Conservation (phyloP, 116 monocot species). For the Zostera marina region DNA sequence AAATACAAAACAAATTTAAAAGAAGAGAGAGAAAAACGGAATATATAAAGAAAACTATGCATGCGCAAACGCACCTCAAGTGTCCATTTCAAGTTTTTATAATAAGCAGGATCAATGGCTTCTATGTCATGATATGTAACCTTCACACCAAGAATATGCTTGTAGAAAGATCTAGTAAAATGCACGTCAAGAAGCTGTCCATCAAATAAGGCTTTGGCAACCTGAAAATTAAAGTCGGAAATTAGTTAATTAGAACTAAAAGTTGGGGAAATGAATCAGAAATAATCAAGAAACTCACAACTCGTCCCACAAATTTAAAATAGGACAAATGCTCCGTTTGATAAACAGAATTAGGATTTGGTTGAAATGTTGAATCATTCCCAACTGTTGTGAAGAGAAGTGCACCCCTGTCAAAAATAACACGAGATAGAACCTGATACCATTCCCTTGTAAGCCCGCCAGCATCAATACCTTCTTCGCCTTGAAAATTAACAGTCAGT, state of each 20-base stretch:
- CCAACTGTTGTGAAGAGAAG: slow-evolving; percentile 97
- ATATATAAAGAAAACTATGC: not conserved
- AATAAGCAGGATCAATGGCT: slow-evolving; percentile 80
- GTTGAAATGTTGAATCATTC: slow-evolving; percentile 94
- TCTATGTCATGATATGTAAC: slow-evolving; percentile 99
- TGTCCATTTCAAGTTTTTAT: slow-evolving; percentile 91
- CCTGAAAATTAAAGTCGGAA: slow-evolving; percentile 20
- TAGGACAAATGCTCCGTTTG: slow-evolving; percentile 98
- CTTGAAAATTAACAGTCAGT: slow-evolving; percentile 94
- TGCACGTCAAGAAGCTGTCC: slow-evolving; percentile 96
- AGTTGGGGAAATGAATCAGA: not conserved
- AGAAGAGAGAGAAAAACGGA: not conserved
- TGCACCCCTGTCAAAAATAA: slow-evolving; percentile 98
- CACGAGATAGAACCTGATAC: slow-evolving; percentile 89
- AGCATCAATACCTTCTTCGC: slow-evolving; percentile 99
- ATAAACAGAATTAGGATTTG: slow-evolving; percentile 97
- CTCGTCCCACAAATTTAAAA: slow-evolving; percentile 99
- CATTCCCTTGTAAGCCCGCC: slow-evolving; percentile 96
- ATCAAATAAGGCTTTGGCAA: slow-evolving; percentile 99
- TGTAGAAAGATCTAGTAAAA: slow-evolving; percentile 99
- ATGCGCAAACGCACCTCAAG: slow-evolving; percentile 92
- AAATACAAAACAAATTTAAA: not conserved
- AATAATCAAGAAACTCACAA: slow-evolving; percentile 35
- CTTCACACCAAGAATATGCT: slow-evolving; percentile 94
- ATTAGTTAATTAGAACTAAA: not conserved